phyloP scores from a whole-genome alignment of 805 yeast genomes.

The Metschnikowia drakensbergensis region DNA sequence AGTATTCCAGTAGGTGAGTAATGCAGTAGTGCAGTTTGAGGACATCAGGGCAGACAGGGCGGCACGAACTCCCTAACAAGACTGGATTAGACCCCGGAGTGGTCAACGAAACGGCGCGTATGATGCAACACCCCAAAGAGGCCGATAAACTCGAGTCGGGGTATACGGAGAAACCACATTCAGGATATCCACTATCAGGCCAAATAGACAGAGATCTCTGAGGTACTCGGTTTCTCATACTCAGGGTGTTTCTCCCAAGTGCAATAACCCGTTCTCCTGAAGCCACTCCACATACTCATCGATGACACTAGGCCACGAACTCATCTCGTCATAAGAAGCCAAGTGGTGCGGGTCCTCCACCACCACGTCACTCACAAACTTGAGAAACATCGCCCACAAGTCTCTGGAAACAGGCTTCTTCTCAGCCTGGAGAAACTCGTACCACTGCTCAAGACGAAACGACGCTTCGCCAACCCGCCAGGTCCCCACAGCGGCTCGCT shows the following conservation, averaged over 20 bases:
- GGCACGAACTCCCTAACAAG: no score
- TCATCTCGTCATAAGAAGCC: slow-evolving; percentile 64
- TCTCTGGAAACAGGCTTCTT: slow-evolving; percentile 60
- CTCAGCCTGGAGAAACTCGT: slow-evolving; percentile 45
- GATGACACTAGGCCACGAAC: slow-evolving; percentile 89
- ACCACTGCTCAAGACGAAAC: slow-evolving; percentile 53
- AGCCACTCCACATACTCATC: slow-evolving; percentile 75
- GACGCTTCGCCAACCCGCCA: slow-evolving; percentile 1
- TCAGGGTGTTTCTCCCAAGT: not conserved
- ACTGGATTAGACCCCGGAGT: no score
- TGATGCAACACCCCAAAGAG: no score
- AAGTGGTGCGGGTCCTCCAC: slow-evolving; percentile 46
- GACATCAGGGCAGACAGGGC: no score
- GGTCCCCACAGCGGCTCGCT: not conserved
- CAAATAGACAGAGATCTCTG: not conserved
- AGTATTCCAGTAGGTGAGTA: no score
- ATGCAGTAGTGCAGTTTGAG: no score
- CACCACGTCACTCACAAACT: slow-evolving; percentile 53
- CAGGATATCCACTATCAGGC: no score
- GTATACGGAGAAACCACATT: no score
- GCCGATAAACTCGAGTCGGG: no score
- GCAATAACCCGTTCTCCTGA: slow-evolving; percentile 23
- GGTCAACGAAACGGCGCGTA: no score
- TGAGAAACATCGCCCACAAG: slow-evolving; percentile 79
- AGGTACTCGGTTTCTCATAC: not conserved